Conservation (phyloP, 352 stramenopile species). For the Phytophthora lateralis region DNA sequence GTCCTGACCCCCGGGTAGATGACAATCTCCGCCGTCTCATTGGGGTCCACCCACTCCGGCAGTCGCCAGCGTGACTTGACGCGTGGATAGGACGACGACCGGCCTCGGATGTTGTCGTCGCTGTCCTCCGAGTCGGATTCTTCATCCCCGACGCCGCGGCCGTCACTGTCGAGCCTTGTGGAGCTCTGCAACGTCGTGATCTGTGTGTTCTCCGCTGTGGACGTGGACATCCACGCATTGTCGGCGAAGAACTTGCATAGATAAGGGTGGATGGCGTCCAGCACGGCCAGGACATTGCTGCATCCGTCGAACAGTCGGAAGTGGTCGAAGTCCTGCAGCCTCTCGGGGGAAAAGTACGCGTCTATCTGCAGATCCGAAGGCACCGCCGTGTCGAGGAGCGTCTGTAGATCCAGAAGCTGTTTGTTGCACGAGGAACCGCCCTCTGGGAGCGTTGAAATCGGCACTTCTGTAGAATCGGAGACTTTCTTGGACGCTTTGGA, state of each 20-base stretch:
- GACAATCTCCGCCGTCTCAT: slow-evolving; percentile 52
- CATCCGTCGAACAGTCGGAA: slow-evolving; percentile 55
- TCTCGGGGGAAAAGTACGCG: slow-evolving; percentile 54
- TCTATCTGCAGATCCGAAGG: slow-evolving; percentile 49
- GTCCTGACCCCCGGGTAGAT: slow-evolving; percentile 57
- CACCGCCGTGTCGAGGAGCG: slow-evolving; percentile 30
- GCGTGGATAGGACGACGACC: slow-evolving; percentile 33
- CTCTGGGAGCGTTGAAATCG: slow-evolving; percentile 2
- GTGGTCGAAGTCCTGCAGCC: slow-evolving; percentile 57
- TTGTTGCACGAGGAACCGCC: not conserved
- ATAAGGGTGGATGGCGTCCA: slow-evolving; percentile 72
- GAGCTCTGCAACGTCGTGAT: slow-evolving; percentile 50
- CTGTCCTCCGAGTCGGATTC: slow-evolving; percentile 50
- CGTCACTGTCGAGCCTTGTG: slow-evolving; percentile 35
- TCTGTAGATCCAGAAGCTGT: slow-evolving; percentile 36
- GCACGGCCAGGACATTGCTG: slow-evolving; percentile 60
- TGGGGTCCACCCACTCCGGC: slow-evolving; percentile 52
- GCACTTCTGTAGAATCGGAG: not conserved
- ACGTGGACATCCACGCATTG: slow-evolving; percentile 41
- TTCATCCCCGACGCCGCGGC: slow-evolving; percentile 32
- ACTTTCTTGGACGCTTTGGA: not conserved
- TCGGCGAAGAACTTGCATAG: slow-evolving; percentile 51
- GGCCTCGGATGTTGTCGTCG: slow-evolving; percentile 22
- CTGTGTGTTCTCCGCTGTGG: slow-evolving; percentile 34
- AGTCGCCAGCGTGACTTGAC: slow-evolving; percentile 40